Evolutionary conservation across 805 yeast species (phyloP), one percentile per base, ranked within the genome.

Genomic region (Candida mattraensis): DNA sequence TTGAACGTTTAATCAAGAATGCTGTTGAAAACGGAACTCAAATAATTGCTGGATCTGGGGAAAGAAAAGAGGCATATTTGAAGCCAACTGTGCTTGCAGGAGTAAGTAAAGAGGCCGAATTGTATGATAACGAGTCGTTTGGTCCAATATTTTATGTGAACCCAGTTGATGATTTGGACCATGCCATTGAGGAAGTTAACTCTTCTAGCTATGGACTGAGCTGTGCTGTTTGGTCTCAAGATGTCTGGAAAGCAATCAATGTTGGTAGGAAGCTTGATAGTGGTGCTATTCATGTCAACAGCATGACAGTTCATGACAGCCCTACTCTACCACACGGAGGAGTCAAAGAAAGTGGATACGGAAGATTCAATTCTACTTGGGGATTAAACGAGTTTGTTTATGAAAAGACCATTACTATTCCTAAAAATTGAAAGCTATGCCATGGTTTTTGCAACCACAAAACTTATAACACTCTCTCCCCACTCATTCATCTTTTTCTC

Each of bases 291-390:
- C 47, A 43, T 30, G 42, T 56, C 19, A 48, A 50, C 25, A 34
- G 37, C 12, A 30, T 43, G 24, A 50, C 51, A 3, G 32, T 50
- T n/a, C 40, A 36, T 16, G 53, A 46, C 28, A 46, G 42, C 21
- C 37, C 53, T 3, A 47, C 43, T 20, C 37, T 51, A 10, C 74
- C 75, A 0, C 74, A 69, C 45, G 75, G 75, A 1, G 75, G 74
- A 9, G 54, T 64, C n/a, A 69, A 68, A 37, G 37, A 42, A 4
- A 66, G 72, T 38, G 75, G 75, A 2, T 40, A 35, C 18, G 75
- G 74, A 2, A 50, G 69, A 31, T 68, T 69, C 54, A 69, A 69
- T 40, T 51, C 69, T 11, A 32, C 27, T 5, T 70, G 74, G 74
- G 74, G 74, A 0, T 42, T 69, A 18, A 61, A 61, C 22, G 69